These are phyloP conservation scores for Penicillium sp. DNA, from an alignment of 2,329 filamentous ascomycete species.

Conservation along the genomic window DNA sequence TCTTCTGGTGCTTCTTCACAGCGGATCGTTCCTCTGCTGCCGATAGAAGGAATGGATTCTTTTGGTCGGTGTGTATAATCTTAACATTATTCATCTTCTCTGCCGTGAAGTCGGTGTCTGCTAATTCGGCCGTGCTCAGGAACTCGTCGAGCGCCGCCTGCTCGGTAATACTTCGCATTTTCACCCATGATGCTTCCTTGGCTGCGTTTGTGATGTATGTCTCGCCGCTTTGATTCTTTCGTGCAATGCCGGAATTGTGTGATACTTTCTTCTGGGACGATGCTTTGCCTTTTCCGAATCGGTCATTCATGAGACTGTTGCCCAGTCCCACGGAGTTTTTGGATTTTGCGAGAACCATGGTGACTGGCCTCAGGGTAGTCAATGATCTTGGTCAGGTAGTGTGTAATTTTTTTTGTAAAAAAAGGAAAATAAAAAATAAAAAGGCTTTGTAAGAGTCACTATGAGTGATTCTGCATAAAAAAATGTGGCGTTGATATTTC, in stretches of 20 bases:
- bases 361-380: constrained; percentile 23
- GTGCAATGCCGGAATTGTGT: constrained; percentile 63
- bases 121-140: constrained; percentile 87
- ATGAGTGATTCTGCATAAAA: background rate
- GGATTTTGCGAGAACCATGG: constrained; percentile 80
- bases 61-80: constrained; percentile 95
- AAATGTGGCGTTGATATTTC: constrained; percentile 18
- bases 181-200: constrained; percentile 93
- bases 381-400: background rate
- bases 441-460: constrained; percentile 4
- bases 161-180: constrained; percentile 98
- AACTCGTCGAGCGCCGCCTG: constrained; percentile 97
- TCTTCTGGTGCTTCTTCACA: constrained; percentile 75
- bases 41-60: constrained; percentile 89
- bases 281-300: constrained; percentile 91
- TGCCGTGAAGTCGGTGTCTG: constrained; percentile 97
- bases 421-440: background rate
- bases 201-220: constrained; percentile 87
- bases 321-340: constrained; percentile 94
- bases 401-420: too few relatives aligned
- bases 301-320: constrained; percentile 97
- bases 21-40: constrained; percentile 75
- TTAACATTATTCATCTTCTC: constrained; percentile 99
- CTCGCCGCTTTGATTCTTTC: constrained; percentile 70
- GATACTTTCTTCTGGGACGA: constrained; percentile 71